phyloP scores from a whole-genome alignment of 108 stramenopile genomes.

The Stephanodiscus triporus region DNA sequence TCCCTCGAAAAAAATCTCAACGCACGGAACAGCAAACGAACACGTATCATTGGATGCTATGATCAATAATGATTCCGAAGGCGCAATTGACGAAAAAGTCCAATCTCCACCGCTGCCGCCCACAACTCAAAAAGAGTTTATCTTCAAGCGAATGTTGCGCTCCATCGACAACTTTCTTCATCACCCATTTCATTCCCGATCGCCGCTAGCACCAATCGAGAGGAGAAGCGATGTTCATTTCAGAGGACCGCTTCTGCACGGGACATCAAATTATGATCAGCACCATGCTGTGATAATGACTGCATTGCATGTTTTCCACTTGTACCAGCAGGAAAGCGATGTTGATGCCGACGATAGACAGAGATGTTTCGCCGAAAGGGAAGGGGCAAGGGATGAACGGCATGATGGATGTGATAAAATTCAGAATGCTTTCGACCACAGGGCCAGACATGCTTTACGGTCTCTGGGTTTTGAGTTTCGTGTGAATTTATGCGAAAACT shows the following conservation, averaged over 20 bases:
- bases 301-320: conserved; percentile 16
- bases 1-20: background rate
- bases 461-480: conserved; percentile 36
- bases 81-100: background rate
- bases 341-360: background rate
- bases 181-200: conserved; percentile 16
- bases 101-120: background rate
- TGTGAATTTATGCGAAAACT: background rate
- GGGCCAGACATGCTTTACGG: conserved; percentile 19
- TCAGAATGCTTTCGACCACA: conserved; percentile 3
- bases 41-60: background rate
- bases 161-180: background rate
- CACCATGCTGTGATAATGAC: conserved; percentile 22
- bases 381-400: background rate
- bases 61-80: background rate
- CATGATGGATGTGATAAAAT: background rate
- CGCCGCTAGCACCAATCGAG: background rate
- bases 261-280: conserved; percentile 26
- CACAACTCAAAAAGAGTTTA: background rate
- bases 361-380: background rate
- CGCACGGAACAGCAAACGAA: background rate
- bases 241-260: conserved; percentile 19
- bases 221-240: background rate
- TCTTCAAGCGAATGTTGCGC: conserved; percentile 1
- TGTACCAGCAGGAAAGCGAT: conserved; percentile 21